A percentile compares a stretch with the other conserved stretches of the same genome.
Conservation (phyloP, 2,329 filamentous ascomycete genomes). For the Cladosporium sp. region DNA sequence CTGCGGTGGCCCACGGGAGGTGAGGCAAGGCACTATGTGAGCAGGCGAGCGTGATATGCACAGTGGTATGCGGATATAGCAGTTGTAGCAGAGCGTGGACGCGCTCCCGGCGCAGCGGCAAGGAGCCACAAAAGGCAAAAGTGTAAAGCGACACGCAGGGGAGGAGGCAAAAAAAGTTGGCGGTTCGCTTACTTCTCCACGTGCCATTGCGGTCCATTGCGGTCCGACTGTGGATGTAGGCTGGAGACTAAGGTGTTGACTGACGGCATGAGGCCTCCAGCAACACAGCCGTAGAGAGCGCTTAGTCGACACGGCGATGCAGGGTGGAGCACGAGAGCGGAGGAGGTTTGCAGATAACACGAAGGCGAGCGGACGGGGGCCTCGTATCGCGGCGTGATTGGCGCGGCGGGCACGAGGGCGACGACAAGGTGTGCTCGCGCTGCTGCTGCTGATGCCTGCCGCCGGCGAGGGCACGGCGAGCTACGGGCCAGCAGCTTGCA, state of each 20-base stretch:
- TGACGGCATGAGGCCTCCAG: neutral
- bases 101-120: constrained; percentile 3
- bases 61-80: no score
- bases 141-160: constrained; percentile 7
- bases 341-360: neutral
- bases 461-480: no score
- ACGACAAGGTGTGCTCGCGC: neutral
- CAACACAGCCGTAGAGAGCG: neutral
- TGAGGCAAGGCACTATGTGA: no score
- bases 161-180: constrained; percentile 6
- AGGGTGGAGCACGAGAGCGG: neutral
- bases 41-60: no score
- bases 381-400: constrained; percentile 2
- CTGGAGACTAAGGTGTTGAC: no score
- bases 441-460: neutral
- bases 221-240: neutral
- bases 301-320: neutral
- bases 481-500: no score
- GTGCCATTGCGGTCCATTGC: constrained; percentile 1
- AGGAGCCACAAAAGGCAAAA: neutral
- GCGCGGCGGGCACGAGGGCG: no score
- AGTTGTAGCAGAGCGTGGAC: no score
- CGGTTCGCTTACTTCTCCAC: neutral
- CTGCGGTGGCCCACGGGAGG: no score
- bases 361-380: neutral